Evolutionary conservation across 2,329 filamentous ascomycete species (phyloP).

Genomic region (Aspergillus novofumigatus): DNA sequence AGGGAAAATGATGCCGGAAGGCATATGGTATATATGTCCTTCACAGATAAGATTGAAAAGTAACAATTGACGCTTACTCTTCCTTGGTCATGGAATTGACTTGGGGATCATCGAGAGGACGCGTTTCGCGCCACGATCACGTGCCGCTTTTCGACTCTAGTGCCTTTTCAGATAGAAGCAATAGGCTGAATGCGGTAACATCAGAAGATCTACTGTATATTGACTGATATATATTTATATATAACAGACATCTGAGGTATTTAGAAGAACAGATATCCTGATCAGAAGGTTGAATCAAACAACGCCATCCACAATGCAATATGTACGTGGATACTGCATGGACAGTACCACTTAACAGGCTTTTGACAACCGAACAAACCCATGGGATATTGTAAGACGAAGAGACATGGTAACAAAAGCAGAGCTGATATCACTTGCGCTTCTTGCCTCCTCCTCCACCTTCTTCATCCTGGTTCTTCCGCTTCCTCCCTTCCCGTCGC

Average conservation of each 20-base stretch:
- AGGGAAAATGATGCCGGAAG: not conserved
- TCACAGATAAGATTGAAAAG: not conserved
- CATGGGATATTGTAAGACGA: constrained; percentile 23
- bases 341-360: constrained; percentile 9
- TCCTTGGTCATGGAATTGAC: not conserved
- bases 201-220: not conserved
- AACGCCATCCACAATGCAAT: constrained; percentile 23
- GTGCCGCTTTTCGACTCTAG: constrained; percentile 11
- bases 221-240: not conserved
- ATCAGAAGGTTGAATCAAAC: not conserved
- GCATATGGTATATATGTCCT: not conserved
- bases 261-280: not conserved
- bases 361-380: constrained; percentile 15
- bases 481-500: constrained; percentile 81
- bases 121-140: constrained; percentile 33
- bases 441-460: constrained; percentile 48
- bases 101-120: constrained; percentile 12
- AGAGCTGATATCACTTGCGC: constrained; percentile 30
- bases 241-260: not conserved
- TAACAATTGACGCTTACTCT: not conserved
- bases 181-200: not conserved
- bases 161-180: not conserved
- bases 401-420: constrained; percentile 13
- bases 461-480: constrained; percentile 54
- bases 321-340: constrained; percentile 17